phyloP scores from a whole-genome alignment of 352 stramenopile species.

The Plasmopara halstedii region DNA sequence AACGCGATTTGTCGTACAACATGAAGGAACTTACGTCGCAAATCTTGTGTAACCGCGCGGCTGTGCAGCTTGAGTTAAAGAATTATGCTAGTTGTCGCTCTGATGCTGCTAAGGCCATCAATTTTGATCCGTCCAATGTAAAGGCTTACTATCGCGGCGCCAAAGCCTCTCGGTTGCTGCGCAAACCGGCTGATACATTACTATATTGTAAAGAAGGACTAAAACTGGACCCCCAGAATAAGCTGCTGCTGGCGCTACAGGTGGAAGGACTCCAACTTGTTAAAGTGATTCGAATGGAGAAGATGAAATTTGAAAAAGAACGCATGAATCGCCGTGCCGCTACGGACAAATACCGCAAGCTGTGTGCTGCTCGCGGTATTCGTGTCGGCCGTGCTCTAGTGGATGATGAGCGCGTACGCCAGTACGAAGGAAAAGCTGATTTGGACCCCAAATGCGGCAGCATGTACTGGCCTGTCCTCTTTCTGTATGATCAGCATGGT shows the following conservation, averaged over 20 bases:
- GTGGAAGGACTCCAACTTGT: slow-evolving; percentile 49
- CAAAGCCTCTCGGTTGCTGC: slow-evolving; percentile 75
- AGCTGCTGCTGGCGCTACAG: slow-evolving; percentile 62
- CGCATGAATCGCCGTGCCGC: slow-evolving; percentile 55
- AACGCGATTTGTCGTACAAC: slow-evolving; percentile 53
- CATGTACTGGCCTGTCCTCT: slow-evolving; percentile 78
- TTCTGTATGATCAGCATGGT: slow-evolving; percentile 80
- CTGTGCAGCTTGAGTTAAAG: slow-evolving; percentile 74
- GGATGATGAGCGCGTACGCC: slow-evolving; percentile 68
- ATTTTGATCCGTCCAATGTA: slow-evolving; percentile 59
- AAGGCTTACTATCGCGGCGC: slow-evolving; percentile 83
- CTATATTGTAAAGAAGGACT: slow-evolving; percentile 76
- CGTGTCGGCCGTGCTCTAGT: slow-evolving; percentile 68
- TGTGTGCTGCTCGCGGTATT: slow-evolving; percentile 54
- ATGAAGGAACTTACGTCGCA: slow-evolving; percentile 66
- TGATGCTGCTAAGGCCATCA: slow-evolving; percentile 65
- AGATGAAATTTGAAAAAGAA: slow-evolving; percentile 56
- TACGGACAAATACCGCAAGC: slow-evolving; percentile 72
- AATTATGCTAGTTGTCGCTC: slow-evolving; percentile 83
- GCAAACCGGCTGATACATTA: slow-evolving; percentile 69
- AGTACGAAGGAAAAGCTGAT: slow-evolving; percentile 79
- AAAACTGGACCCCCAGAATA: slow-evolving; percentile 68
- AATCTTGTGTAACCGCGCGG: slow-evolving; percentile 76
- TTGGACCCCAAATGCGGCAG: slow-evolving; percentile 47
- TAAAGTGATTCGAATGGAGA: slow-evolving; percentile 54